phyloP scores from a whole-genome alignment of 177 flowering plant genomes.

The Vitis hybrid region DNA sequence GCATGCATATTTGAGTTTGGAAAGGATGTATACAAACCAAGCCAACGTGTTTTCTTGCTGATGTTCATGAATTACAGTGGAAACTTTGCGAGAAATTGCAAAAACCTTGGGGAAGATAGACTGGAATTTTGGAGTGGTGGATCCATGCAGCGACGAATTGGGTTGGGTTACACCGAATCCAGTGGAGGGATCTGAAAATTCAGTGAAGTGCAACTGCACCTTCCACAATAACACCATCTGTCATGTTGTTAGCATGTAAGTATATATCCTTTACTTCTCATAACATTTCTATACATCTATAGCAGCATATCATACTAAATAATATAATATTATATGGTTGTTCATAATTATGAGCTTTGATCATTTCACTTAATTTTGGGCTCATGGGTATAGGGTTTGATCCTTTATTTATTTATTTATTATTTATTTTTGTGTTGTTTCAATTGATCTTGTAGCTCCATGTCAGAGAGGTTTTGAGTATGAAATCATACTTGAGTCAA shows the following conservation, averaged over 20 bases:
- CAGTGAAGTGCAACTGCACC: constrained; percentile 34
- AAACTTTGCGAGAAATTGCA: constrained; percentile 24
- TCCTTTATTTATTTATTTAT: too few species aligned
- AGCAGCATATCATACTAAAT: too few species aligned
- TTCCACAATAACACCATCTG: constrained; percentile 25
- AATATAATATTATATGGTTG: too few species aligned
- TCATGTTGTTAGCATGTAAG: constrained; percentile 32
- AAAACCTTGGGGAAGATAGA: constrained; percentile 35
- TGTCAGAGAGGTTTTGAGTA: too few species aligned
- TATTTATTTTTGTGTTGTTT: too few species aligned
- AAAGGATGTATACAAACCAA: background rate
- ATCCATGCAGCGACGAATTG: constrained; percentile 30
- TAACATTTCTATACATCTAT: too few species aligned
- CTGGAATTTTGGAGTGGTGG: constrained; percentile 38
- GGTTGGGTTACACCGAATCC: constrained; percentile 21
- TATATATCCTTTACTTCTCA: background rate
- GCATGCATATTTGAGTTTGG: background rate
- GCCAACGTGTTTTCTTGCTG: background rate
- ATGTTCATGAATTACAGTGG: constrained; percentile 19
- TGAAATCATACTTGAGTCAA: too few species aligned
- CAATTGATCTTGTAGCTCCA: too few species aligned
- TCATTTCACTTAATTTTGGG: too few species aligned
- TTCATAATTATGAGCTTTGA: too few species aligned
- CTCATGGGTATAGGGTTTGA: too few species aligned
- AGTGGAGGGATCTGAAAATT: constrained; percentile 16